phyloP scores from a whole-genome alignment of 495 filamentous ascomycete genomes.

The Penicillium goetzii region DNA sequence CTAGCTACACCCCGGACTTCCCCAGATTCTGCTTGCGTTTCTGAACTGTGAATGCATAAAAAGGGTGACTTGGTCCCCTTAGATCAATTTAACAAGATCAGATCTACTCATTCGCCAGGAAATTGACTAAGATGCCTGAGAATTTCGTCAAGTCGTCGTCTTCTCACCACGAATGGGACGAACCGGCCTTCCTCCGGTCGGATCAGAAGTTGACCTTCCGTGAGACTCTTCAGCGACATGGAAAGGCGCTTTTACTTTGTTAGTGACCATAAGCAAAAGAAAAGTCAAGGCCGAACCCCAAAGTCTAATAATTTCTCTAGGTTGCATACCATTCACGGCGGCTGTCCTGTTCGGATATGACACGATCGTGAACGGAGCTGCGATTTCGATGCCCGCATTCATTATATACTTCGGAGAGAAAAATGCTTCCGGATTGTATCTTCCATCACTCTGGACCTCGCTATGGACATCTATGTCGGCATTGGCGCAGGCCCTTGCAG shows the following conservation, averaged over 20 bases:
- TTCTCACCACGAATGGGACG: conserved; percentile 18
- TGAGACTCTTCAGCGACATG: conserved; percentile 3
- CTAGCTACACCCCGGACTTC: conserved; percentile 13
- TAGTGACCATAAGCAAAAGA: neutral
- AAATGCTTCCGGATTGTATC: conserved; percentile 22
- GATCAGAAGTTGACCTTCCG: conserved; percentile 12
- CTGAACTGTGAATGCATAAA: neutral
- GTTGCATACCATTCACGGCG: conserved; percentile 14
- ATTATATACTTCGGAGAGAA: conserved; percentile 31
- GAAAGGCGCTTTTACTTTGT: conserved; percentile 16
- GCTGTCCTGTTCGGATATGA: conserved; percentile 20
- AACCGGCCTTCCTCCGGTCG: conserved; percentile 13
- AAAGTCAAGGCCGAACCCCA: neutral
- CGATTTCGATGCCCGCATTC: conserved; percentile 33
- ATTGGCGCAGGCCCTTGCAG: conserved; percentile 29
- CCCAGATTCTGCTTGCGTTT: conserved; percentile 11
- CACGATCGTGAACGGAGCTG: conserved; percentile 32
- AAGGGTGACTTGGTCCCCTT: neutral
- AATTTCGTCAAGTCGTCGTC: conserved; percentile 10
- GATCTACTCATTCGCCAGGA: neutral
- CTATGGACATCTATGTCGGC: conserved; percentile 34
- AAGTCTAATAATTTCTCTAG: neutral
- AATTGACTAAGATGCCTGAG: conserved; percentile 7
- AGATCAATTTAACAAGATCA: neutral
- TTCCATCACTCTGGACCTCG: conserved; percentile 36